Evolutionary conservation across 345 rosid species (phyloP).

Genomic region (Moricandia moricandioides): DNA sequence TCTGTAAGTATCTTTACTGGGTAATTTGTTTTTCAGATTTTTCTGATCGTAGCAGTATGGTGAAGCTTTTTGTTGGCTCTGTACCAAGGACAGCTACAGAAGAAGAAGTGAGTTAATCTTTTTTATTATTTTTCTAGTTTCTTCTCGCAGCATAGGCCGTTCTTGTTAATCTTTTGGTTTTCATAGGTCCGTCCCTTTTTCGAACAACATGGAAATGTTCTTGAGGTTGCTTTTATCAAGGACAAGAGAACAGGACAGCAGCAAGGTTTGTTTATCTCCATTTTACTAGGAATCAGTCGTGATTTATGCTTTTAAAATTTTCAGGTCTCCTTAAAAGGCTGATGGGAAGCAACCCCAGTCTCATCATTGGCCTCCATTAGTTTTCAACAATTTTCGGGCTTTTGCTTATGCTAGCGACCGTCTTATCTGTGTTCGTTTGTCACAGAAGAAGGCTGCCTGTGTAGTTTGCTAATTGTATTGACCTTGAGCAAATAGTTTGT

Average conservation of each 20-base stretch:
- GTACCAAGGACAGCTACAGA: constrained; percentile 86
- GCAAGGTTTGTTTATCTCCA: constrained; percentile 66
- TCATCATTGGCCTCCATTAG: constrained; percentile 73
- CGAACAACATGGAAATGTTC: constrained; percentile 82
- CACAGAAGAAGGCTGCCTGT: constrained; percentile 60
- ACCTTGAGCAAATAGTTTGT: constrained; percentile 47
- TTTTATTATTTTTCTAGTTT: not conserved
- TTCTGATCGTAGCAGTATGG: constrained; percentile 48
- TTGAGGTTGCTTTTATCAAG: constrained; percentile 93
- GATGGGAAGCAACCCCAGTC: constrained; percentile 85
- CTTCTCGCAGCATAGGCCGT: not conserved
- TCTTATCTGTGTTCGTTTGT: constrained; percentile 42
- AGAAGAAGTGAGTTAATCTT: constrained; percentile 66
- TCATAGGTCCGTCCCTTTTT: constrained; percentile 79
- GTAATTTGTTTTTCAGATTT: constrained; percentile 21
- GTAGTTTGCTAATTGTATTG: constrained; percentile 47
- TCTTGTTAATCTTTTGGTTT: constrained; percentile 20
- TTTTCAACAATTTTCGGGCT: constrained; percentile 64
- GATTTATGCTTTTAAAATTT: constrained; percentile 48
- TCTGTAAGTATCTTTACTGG: not conserved
- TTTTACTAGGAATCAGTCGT: constrained; percentile 42
- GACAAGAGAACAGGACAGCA: constrained; percentile 97
- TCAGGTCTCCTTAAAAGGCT: constrained; percentile 87
- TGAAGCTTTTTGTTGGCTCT: constrained; percentile 97
- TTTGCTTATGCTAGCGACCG: constrained; percentile 60